Evolutionary conservation across 768 basidiomycete species (phyloP), one percentile per base, ranked within the genome.

Genomic region (Sistotremastrum suecicum): DNA sequence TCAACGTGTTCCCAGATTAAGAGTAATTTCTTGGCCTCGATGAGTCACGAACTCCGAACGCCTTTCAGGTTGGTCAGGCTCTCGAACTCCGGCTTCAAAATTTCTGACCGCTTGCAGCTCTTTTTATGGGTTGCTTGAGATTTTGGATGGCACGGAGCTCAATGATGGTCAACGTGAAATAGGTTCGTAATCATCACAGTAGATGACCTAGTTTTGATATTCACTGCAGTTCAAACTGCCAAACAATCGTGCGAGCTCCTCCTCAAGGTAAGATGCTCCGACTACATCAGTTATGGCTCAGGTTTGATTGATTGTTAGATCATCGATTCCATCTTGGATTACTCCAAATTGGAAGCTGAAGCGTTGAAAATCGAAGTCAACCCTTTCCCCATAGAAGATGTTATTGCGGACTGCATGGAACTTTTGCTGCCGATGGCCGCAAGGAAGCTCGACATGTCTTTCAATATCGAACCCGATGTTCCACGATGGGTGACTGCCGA

Each of bases 361-460:
- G 80, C 81, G 20, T 66, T 83, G 20, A 85, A 83, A 59, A 56
- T 85, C 38, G 80, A 83, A 51, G 72, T 71, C 32, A 74, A 75
- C 40, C 73, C 74, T 0, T 81, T 83, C 54, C 57, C 75, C 10
- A 74, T 81, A 6, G 82, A 83, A 64, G 76, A 80, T 53, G 72
- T 80, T 28, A 74, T 83, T 41, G 83, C 80, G 79, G 82, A 85
- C 57, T 83, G 80, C 58, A 76, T 83, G 76, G 83, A 84, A 55
- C 66, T 85, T 12, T 62, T 85, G 0, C 65, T 83, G 1, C 80
- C 81, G 0, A 78, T 81, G 76, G 80, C 81, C 5, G 76, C 80
- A 3, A 78, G 76, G 58, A 83, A 83, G 55, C 64, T 84, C 1
- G 80, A 83, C 54, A 63, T 84, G 4, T 80, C 80, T 3, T 83